Base-by-base conservation (phyloP, 2,329 filamentous ascomycete genomes). In the Cladorrhinum sp. region DNA sequence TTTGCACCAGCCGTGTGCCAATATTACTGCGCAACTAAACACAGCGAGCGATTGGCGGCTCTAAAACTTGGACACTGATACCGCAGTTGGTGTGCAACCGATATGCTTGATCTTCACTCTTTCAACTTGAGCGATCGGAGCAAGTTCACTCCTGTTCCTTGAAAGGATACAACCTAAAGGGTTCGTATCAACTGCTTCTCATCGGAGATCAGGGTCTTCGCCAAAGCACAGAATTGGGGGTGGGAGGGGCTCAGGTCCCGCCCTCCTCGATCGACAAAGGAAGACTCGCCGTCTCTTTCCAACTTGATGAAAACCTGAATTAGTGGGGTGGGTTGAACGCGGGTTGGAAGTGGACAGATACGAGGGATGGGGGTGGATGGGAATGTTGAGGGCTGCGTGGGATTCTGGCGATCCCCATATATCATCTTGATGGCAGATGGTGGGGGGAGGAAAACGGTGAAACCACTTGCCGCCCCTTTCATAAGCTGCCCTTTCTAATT, bases 351-450 rank as follows among this genome's bases (percentile, higher is more conserved):
- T 18, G 36, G 51, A 16, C 20, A 27, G 12, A 53, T 20, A 38
- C 27, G 22, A 25, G 27, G 36, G 4, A n/a, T 3, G 16, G 16
- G 16, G 36, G 7, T 6, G 36, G 36, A 41, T 41, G 36, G 36
- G 36, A 41, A 41, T 41, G n/a, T 45, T 45, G 41, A 7, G 41
- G 16, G 18, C 3, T 5, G 41, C n/a, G n/a, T 55, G 38, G 53
- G 53, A 56, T 48, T 56, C 22, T 22, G 23, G 24, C 16, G 41
- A 56, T 56, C 12, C 38, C 53, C 53, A 56, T 56, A 45, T 16
- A 7, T 16, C 41, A 45, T 45, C 29, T 22, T 4, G 25, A 22
- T 22, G 22, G 3, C 18, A 16, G 12, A 24, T 55, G 20, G 22
- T 8, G 32, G 32, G 32, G 12, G 12, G 2, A 36, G 8, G 12